Evolutionary conservation across 176 grass and related monocot genomes (phyloP).

Genomic region (Calamus simplicifolius): DNA sequence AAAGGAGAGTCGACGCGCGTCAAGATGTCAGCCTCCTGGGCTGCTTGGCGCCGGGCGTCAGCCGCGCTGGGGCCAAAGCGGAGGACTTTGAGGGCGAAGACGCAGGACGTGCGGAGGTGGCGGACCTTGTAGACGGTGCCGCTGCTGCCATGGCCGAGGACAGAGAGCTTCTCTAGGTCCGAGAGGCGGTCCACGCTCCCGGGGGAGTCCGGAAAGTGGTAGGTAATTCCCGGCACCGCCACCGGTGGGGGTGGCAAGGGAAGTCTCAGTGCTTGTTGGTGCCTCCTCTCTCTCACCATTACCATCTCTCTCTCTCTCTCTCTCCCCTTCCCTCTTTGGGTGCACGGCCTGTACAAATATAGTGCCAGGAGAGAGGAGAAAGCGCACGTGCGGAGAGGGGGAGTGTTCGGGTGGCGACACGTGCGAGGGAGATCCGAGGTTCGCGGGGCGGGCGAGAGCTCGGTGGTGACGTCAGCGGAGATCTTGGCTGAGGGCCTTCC

Average conservation of each 20-base stretch:
- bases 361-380: not conserved
- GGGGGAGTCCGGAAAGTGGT: not conserved
- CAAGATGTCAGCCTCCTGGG: slow-evolving; percentile 23
- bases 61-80: not conserved
- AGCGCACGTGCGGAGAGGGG: not conserved
- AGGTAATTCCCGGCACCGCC: not conserved
- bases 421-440: slow-evolving; percentile 7
- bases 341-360: not conserved
- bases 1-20: slow-evolving; percentile 17
- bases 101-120: slow-evolving; percentile 11
- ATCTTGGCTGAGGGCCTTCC: no score
- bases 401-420: not conserved
- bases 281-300: slow-evolving; percentile 3
- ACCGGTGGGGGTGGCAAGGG: not conserved
- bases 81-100: slow-evolving; percentile 32
- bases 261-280: not conserved
- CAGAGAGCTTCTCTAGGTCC: slow-evolving; percentile 24
- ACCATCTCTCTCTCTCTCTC: no score
- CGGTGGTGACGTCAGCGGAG: no score
- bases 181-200: slow-evolving; percentile 6
- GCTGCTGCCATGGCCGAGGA: slow-evolving; percentile 25
- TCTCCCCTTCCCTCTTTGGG: no score
- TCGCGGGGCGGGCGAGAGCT: not conserved
- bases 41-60: not conserved
- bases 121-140: slow-evolving; percentile 36